Evolutionary conservation across 495 filamentous ascomycete genomes (phyloP).

Genomic region (Trichoderma orchidacearum): DNA sequence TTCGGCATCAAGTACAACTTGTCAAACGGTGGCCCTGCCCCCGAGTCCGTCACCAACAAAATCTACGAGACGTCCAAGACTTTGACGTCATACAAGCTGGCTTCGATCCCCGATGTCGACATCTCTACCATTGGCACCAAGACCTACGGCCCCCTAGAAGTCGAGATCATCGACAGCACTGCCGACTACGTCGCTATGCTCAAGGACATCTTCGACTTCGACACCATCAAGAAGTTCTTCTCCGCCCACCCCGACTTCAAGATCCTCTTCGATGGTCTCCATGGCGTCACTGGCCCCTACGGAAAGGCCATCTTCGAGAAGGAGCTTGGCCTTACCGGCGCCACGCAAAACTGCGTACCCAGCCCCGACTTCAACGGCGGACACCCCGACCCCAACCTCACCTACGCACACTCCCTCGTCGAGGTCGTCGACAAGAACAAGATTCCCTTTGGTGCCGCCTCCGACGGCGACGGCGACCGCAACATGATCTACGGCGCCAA

Average conservation of each 20-base stretch:
- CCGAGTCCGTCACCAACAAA: conserved; percentile 92
- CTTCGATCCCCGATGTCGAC: conserved; percentile 77
- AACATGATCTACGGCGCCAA: conserved; percentile 99
- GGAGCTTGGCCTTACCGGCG: conserved; percentile 70
- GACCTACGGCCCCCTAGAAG: conserved; percentile 73
- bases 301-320: conserved; percentile 87
- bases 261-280: conserved; percentile 87
- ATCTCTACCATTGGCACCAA: conserved; percentile 67
- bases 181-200: conserved; percentile 88
- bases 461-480: conserved; percentile 92
- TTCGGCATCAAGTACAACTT: conserved; percentile 99
- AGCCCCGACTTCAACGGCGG: conserved; percentile 91
- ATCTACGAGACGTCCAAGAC: conserved; percentile 85
- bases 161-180: conserved; percentile 87
- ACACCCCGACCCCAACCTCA: conserved; percentile 95
- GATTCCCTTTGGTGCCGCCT: conserved; percentile 92
- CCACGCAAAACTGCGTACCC: conserved; percentile 87
- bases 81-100: conserved; percentile 82
- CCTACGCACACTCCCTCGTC: conserved; percentile 93
- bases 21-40: conserved; percentile 85
- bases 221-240: conserved; percentile 87
- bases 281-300: conserved; percentile 92
- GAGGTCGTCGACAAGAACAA: conserved; percentile 81
- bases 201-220: conserved; percentile 97
- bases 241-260: conserved; percentile 79